Percentiles rank a stretch among this genome's conserved stretches.
These are phyloP conservation scores for Eucalyptus leucophloia DNA, from an alignment of 345 rosid species.

Conservation along the genomic window DNA sequence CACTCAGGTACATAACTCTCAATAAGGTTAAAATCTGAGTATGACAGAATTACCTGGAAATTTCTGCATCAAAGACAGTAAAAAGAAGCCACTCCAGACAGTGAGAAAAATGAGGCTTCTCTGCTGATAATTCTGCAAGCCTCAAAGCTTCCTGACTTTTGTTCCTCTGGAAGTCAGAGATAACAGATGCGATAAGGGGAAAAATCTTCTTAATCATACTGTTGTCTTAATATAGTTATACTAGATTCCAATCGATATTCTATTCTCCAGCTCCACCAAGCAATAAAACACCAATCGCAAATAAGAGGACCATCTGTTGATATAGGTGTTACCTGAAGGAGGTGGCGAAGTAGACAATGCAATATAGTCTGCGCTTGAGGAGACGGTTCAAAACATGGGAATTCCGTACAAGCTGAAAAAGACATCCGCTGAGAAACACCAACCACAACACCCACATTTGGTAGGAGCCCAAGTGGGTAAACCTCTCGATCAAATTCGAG, in stretches of 20 bases:
- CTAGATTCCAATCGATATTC: background rate
- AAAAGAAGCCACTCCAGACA: constrained; percentile 99
- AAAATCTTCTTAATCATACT: background rate
- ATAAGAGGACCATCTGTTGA: background rate
- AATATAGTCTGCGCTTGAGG: constrained; percentile 97
- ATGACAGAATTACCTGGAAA: constrained; percentile 55
- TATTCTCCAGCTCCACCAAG: background rate
- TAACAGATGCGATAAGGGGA: background rate
- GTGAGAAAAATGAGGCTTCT: constrained; percentile 93
- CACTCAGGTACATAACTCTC: background rate
- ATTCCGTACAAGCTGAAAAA: constrained; percentile 94
- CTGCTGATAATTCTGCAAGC: constrained; percentile 82
- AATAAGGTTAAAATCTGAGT: background rate
- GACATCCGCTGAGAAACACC: constrained; percentile 97
- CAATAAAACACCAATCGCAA: background rate
- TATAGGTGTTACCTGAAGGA: constrained; percentile 68
- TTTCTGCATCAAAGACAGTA: constrained; percentile 94
- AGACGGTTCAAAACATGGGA: constrained; percentile 96
- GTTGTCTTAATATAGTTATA: background rate
- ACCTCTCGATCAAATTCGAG: constrained; percentile 97
- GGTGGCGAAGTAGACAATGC: constrained; percentile 95
- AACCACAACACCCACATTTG: constrained; percentile 92
- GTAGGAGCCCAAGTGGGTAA: constrained; percentile 93
- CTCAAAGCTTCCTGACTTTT: constrained; percentile 80
- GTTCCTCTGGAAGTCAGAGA: constrained; percentile 47